Conservation (phyloP, 768 basidiomycete genomes). For the Phlebiopsis gigantea region DNA sequence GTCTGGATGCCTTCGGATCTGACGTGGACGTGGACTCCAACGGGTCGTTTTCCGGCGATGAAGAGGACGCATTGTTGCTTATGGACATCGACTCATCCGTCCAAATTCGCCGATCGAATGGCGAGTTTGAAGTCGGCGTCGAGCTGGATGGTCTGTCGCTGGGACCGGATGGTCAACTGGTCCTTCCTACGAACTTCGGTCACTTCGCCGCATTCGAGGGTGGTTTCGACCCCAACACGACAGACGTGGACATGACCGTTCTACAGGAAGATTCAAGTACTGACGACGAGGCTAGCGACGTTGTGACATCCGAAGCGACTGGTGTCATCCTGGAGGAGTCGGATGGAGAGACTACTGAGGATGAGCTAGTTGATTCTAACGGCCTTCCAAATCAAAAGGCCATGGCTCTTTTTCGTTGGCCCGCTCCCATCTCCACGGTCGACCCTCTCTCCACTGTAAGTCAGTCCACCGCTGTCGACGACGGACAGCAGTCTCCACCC, state of each 20-base stretch:
- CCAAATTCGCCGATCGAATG: conserved; percentile 19
- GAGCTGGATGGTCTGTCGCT: conserved; percentile 24
- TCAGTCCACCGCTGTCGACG: conserved; percentile 39
- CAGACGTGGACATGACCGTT: conserved; percentile 42
- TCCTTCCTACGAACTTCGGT: conserved; percentile 15
- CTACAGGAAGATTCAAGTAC: conserved; percentile 34
- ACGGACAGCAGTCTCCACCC: conserved; percentile 10
- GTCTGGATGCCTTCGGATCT: conserved; percentile 35
- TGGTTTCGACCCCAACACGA: conserved; percentile 26
- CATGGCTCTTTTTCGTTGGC: conserved; percentile 67
- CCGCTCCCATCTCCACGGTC: conserved; percentile 52
- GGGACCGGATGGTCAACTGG: conserved; percentile 22
- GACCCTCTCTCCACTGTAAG: conserved; percentile 67
- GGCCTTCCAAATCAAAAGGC: conserved; percentile 72
- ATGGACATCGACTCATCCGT: conserved; percentile 25
- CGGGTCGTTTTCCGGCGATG: conserved; percentile 22
- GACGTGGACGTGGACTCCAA: conserved; percentile 18
- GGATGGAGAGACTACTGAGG: conserved; percentile 78
- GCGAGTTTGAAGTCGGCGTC: conserved; percentile 23
- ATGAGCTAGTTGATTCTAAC: conserved; percentile 74
- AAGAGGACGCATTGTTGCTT: conserved; percentile 23
- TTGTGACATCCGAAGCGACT: neutral
- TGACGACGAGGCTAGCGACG: conserved; percentile 27
- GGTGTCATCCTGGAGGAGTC: conserved; percentile 30
- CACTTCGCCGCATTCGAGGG: conserved; percentile 13